A percentile compares a stretch with the other conserved stretches of the same genome.
Conservation (phyloP, 78 protist genomes). For the Dictyostelium firmibasis region DNA sequence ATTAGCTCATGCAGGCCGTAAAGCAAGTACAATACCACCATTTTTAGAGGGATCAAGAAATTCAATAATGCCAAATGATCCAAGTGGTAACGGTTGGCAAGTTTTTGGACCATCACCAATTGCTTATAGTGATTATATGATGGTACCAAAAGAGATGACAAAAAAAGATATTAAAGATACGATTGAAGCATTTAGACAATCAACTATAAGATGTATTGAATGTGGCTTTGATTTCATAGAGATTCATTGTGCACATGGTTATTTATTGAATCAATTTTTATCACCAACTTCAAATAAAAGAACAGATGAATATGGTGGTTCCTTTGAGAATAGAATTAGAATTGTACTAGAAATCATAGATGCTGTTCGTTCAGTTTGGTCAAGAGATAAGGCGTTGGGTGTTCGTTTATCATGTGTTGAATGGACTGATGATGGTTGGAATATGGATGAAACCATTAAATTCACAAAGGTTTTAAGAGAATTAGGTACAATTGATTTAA, state of each 20-base stretch:
- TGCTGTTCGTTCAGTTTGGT: constrained; percentile 8
- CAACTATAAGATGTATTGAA: constrained; percentile 59
- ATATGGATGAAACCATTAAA: neutral
- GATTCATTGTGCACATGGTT: constrained; percentile 94
- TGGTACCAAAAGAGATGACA: constrained; percentile 72
- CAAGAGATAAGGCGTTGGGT: neutral
- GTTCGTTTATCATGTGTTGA: constrained; percentile 39
- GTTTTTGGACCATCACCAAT: constrained; percentile 14
- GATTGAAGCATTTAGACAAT: constrained; percentile 51
- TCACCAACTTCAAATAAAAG: constrained; percentile 80
- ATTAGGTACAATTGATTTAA: neutral
- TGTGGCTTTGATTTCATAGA: constrained; percentile 96
- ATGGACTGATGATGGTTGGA: constrained; percentile 39
- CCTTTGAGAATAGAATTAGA: constrained; percentile 84
- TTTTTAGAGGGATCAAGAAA: neutral
- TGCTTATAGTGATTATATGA: neutral
- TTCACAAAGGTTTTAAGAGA: neutral
- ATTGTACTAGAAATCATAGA: constrained; percentile 47
- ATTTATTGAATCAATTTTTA: constrained; percentile 77
- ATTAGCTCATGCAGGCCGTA: constrained; percentile 25
- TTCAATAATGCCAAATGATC: neutral
- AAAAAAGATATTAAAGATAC: constrained; percentile 65
- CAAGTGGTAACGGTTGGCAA: constrained; percentile 19
- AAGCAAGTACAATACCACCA: constrained; percentile 4
- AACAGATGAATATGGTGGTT: constrained; percentile 95